Conservation (phyloP, 306 rosid species). For the Fagus crenata region DNA sequence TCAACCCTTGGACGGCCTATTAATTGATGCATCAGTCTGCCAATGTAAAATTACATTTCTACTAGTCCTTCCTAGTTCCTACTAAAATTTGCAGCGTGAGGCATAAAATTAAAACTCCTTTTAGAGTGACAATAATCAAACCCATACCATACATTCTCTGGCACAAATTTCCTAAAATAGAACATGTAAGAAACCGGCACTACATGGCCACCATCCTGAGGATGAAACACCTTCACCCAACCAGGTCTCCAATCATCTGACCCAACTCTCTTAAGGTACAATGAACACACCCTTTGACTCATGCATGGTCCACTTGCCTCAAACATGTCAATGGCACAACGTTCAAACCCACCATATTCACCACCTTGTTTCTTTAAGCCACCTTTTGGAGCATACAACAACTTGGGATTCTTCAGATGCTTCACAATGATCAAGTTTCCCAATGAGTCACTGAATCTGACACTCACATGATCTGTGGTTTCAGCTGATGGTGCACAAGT, state of each 20-base stretch:
- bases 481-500: slow-evolving; percentile 30
- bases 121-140: slow-evolving; percentile 32
- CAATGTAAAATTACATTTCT: neutral
- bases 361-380: slow-evolving; percentile 16
- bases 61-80: slow-evolving; percentile 5
- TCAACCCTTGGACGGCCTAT: neutral
- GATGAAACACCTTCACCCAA: slow-evolving; percentile 33
- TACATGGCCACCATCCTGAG: slow-evolving; percentile 13
- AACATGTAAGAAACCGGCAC: slow-evolving; percentile 31
- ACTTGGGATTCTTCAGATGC: slow-evolving; percentile 27
- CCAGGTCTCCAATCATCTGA: slow-evolving; percentile 42
- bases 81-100: slow-evolving; percentile 18
- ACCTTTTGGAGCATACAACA: slow-evolving; percentile 24
- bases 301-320: slow-evolving; percentile 36
- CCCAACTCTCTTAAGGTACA: slow-evolving; percentile 37
- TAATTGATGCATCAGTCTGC: no score
- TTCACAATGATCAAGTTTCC: slow-evolving; percentile 35
- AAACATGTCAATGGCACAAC: slow-evolving; percentile 37
- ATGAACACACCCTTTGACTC: slow-evolving; percentile 25
- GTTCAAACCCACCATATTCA: slow-evolving; percentile 25
- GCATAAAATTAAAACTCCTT: slow-evolving; percentile 6
- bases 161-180: slow-evolving; percentile 37
- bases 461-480: slow-evolving; percentile 29
- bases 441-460: slow-evolving; percentile 26
- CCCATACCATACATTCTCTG: slow-evolving; percentile 44